phyloP scores from a whole-genome alignment of 805 yeast species.

The Nakazawaea anatomiae region DNA sequence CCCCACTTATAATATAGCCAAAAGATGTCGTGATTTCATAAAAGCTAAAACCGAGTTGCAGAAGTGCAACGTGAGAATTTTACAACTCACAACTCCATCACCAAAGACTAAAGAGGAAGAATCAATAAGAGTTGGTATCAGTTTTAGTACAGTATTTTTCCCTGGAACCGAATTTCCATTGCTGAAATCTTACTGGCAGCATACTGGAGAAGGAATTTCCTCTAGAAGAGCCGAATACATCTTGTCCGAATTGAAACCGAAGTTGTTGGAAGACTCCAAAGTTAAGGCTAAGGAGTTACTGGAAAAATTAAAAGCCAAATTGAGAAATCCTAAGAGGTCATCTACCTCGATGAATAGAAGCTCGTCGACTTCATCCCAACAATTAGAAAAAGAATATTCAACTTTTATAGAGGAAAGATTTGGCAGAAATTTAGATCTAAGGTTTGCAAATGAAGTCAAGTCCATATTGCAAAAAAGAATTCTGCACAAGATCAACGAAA shows the following conservation, averaged over 20 bases:
- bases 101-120: constrained; percentile 57
- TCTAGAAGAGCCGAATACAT: constrained; percentile 86
- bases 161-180: constrained; percentile 50
- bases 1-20: constrained; percentile 74
- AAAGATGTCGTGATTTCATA: constrained; percentile 79
- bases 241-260: constrained; percentile 49
- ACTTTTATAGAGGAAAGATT: constrained; percentile 81
- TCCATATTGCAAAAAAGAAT: constrained; percentile 68
- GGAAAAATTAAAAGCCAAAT: constrained; percentile 4
- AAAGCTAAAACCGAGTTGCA: constrained; percentile 33
- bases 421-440: constrained; percentile 81
- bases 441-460: constrained; percentile 73
- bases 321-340: constrained; percentile 9
- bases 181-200: constrained; percentile 94
- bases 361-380: constrained; percentile 4
- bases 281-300: constrained; percentile 14
- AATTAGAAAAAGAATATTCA: constrained; percentile 47
- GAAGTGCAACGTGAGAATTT: constrained; percentile 45
- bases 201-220: constrained; percentile 94
- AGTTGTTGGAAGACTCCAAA: constrained; percentile 24
- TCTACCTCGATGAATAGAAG: constrained; percentile 13
- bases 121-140: constrained; percentile 55
- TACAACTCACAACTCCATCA: constrained; percentile 67
- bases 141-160: constrained; percentile 75
- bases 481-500: constrained; percentile 45